Conservation (phyloP, 2,329 filamentous ascomycete genomes). For the Zymoseptoria passerinii region DNA sequence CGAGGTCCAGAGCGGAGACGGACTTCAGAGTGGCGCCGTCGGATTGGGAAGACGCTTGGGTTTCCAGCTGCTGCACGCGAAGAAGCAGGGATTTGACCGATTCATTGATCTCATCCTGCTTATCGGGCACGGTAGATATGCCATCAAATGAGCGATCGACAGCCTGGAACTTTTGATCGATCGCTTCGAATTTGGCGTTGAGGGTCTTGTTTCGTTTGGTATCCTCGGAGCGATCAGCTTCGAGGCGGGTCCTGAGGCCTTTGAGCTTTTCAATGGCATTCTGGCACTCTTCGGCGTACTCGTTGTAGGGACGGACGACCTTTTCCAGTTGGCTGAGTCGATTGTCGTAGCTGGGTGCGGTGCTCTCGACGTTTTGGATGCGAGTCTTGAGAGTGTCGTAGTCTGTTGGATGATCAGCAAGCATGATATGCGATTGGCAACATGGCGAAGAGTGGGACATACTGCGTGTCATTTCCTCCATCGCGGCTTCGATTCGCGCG, state of each 20-base stretch:
- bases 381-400: constrained; percentile 4
- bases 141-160: constrained; percentile 28
- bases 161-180: constrained; percentile 12
- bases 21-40: neutral
- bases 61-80: neutral
- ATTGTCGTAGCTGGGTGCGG: neutral
- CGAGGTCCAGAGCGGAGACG: neutral
- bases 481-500: neutral
- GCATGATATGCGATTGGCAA: neutral
- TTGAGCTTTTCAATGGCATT: neutral
- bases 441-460: neutral
- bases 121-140: neutral
- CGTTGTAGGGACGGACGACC: neutral
- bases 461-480: neutral
- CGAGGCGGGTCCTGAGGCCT: constrained; percentile 32
- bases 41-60: neutral
- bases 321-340: neutral
- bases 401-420: constrained; percentile 1
- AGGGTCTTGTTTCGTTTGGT: constrained; percentile 29
- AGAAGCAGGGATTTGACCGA: neutral
- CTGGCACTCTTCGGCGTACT: neutral
- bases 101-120: neutral
- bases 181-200: constrained; percentile 32
- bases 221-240: constrained; percentile 13
- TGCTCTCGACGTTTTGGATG: constrained; percentile 1